These are phyloP conservation scores for Diddensiella santjacobensis DNA, from an alignment of 805 yeast species.

Conservation along the genomic window DNA sequence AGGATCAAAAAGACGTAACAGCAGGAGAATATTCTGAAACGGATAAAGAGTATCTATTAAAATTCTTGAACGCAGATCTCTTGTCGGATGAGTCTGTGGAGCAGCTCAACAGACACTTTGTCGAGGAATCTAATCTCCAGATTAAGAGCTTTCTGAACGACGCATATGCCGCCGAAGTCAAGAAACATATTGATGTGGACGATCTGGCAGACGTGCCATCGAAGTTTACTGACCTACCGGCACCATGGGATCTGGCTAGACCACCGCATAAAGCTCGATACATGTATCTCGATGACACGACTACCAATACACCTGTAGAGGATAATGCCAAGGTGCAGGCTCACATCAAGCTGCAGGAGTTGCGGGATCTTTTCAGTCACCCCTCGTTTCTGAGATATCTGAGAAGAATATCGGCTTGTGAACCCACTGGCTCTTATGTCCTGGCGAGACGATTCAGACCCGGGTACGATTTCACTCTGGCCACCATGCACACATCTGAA, in stretches of 20 bases:
- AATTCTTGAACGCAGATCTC: conserved; percentile 56
- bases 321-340: conserved; percentile 23
- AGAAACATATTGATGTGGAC: conserved; percentile 49
- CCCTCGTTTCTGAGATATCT: conserved; percentile 65
- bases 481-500: conserved; percentile 54
- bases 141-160: conserved; percentile 59
- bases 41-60: conserved; percentile 49
- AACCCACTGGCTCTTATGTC: conserved; percentile 59
- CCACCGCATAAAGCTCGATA: conserved; percentile 94
- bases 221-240: conserved; percentile 47
- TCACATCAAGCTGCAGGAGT: conserved; percentile 40
- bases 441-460: conserved; percentile 87
- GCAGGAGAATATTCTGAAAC: conserved; percentile 19
- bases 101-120: conserved; percentile 49
- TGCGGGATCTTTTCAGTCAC: conserved; percentile 52
- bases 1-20: no score
- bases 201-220: conserved; percentile 51
- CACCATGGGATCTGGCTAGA: conserved; percentile 86
- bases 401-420: conserved; percentile 53
- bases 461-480: conserved; percentile 88
- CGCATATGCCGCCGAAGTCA: conserved; percentile 47
- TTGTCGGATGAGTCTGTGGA: conserved; percentile 39
- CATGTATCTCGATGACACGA: conserved; percentile 71
- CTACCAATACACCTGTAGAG: conserved; percentile 28
- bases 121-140: conserved; percentile 66